Evolutionary conservation across 306 rosid species (phyloP).

Genomic region (Prunus mume): DNA sequence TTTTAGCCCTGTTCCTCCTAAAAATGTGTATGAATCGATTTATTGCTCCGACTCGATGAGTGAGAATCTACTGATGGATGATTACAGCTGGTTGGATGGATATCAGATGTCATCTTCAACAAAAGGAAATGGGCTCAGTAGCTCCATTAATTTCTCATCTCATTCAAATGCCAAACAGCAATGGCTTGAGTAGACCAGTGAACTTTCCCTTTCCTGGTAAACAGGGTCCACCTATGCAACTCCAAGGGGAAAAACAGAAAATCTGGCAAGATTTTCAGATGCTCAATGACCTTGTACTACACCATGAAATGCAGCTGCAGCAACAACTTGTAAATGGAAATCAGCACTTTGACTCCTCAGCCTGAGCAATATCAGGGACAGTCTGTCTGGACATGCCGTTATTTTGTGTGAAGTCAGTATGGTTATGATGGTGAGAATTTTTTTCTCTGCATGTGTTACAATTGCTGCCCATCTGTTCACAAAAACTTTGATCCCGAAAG

Average conservation of each 20-base stretch:
- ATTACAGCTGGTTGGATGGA: conserved; percentile 99
- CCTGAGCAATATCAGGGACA: conserved; percentile 93
- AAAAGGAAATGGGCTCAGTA: conserved; percentile 41
- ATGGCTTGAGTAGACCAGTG: conserved; percentile 48
- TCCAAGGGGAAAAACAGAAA: conserved; percentile 55
- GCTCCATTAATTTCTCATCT: conserved; percentile 37
- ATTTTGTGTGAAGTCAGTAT: conserved; percentile 73
- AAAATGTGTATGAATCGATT: conserved; percentile 44
- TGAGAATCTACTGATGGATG: conserved; percentile 69
- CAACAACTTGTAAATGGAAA: conserved; percentile 57
- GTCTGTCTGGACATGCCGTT: conserved; percentile 72
- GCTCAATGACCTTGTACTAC: conserved; percentile 49
- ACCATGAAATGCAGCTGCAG: conserved; percentile 68
- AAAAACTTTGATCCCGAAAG: too few species aligned
- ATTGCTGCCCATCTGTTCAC: neutral
- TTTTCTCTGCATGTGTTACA: neutral
- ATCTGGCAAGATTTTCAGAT: conserved; percentile 66
- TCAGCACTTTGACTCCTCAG: conserved; percentile 49
- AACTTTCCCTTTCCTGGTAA: conserved; percentile 86
- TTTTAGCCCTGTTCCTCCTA: conserved; percentile 58
- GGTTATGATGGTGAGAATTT: conserved; percentile 58
- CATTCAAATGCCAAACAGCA: conserved; percentile 44
- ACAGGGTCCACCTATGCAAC: conserved; percentile 58
- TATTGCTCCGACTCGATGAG: conserved; percentile 40
- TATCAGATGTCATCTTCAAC: conserved; percentile 70